phyloP scores from a whole-genome alignment of 306 rosid genomes.

The Quercus alba region DNA sequence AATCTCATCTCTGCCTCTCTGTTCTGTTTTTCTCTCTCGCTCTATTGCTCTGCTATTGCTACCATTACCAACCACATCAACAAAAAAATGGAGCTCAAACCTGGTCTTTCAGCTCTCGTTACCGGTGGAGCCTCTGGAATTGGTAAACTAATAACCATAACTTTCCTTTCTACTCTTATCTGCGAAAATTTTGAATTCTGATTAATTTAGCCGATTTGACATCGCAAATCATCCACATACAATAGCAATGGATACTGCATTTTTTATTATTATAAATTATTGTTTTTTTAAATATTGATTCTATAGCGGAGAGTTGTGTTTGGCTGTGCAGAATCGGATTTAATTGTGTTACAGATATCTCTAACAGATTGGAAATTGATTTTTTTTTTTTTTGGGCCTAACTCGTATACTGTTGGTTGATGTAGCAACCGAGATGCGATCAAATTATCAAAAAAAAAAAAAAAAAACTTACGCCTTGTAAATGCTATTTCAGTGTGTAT shows the following conservation, averaged over 20 bases:
- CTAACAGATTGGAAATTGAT: not conserved
- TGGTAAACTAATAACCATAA: conserved; percentile 35
- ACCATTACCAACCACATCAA: not conserved
- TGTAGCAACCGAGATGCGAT: not conserved
- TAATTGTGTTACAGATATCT: not conserved
- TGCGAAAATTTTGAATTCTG: not conserved
- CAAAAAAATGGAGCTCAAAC: conserved; percentile 65
- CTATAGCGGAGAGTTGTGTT: not conserved
- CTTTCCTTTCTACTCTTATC: not conserved
- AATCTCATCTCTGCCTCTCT: too few species aligned
- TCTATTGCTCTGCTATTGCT: not conserved
- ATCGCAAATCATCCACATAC: not conserved
- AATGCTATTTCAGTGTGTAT: not conserved
- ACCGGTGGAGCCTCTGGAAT: conserved; percentile 96
- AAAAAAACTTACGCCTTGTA: too few species aligned
- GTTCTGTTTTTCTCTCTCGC: not conserved
- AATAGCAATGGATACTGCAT: not conserved
- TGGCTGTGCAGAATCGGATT: not conserved
- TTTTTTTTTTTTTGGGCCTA: not conserved
- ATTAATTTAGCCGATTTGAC: not conserved
- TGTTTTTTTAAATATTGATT: not conserved
- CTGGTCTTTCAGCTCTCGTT: conserved; percentile 83
- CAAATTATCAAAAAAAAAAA: too few species aligned
- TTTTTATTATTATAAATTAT: not conserved
- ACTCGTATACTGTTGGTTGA: not conserved